phyloP scores from a whole-genome alignment of 148 eudicot genomes.

The Rhododendron kiyosumense region DNA sequence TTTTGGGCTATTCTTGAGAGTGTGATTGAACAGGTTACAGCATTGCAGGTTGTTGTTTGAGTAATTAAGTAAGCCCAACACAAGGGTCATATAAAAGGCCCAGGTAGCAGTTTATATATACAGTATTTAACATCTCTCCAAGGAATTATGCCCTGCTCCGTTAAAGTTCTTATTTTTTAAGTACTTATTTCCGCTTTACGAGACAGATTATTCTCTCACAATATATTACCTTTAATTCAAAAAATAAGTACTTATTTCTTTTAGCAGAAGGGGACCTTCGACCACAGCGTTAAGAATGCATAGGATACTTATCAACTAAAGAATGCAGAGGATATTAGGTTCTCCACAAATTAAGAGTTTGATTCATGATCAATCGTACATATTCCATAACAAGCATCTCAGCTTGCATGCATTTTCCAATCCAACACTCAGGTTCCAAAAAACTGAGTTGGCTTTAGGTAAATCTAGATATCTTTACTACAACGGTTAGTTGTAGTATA shows the following conservation, averaged over 20 bases:
- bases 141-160: neutral
- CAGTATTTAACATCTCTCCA: neutral
- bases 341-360: neutral
- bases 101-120: neutral
- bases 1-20: neutral
- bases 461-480: neutral
- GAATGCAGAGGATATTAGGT: neutral
- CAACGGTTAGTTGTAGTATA: neutral
- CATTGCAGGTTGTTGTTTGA: neutral
- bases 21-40: neutral
- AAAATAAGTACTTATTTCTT: too few relatives aligned
- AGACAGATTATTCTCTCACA: too few relatives aligned
- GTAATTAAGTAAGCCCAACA: neutral
- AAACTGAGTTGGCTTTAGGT: conserved; percentile 7
- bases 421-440: conserved; percentile 12
- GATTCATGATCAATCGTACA: neutral
- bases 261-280: too few relatives aligned
- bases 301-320: neutral
- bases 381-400: neutral
- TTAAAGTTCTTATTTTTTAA: too few relatives aligned
- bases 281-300: neutral
- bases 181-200: too few relatives aligned
- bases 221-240: too few relatives aligned
- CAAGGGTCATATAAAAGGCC: neutral
- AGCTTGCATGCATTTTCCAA: conserved; percentile 2